phyloP scores from a whole-genome alignment of 768 basidiomycete genomes.

The Paxillus ammoniavirescens region DNA sequence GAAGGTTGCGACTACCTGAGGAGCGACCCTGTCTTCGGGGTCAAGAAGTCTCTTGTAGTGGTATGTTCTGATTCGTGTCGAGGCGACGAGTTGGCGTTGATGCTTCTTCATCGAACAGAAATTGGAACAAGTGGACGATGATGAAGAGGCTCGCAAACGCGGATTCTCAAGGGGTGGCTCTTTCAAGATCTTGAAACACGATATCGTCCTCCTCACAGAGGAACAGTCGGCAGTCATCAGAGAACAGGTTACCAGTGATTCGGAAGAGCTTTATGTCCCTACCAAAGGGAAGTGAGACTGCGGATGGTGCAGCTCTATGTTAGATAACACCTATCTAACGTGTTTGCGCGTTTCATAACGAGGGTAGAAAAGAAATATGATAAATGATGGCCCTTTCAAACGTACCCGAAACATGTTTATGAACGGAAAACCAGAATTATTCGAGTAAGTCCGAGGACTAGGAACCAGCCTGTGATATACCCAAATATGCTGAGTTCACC shows the following conservation, averaged over 20 bases:
- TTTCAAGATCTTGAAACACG: conserved; percentile 47
- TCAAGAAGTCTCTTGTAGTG: conserved; percentile 73
- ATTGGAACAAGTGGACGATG: conserved; percentile 52
- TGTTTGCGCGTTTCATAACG: no score
- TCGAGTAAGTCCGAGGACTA: no score
- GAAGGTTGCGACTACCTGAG: conserved; percentile 63
- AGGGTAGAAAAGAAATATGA: no score
- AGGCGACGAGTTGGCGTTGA: neutral
- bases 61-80: conserved; percentile 40
- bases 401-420: no score
- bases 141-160: conserved; percentile 51
- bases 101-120: conserved; percentile 35
- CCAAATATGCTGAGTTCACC: no score
- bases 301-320: no score
- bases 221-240: conserved; percentile 37
- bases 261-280: neutral
- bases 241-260: conserved; percentile 13
- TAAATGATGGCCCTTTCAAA: no score
- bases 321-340: no score
- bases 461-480: no score
- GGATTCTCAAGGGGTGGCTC: conserved; percentile 43
- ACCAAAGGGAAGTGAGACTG: conserved; percentile 1
- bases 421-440: no score
- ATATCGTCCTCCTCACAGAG: conserved; percentile 45
- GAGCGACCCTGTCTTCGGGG: conserved; percentile 81